These are phyloP conservation scores for Narthecium ossifragum DNA, from an alignment of 106 monocot species.

Conservation along the genomic window DNA sequence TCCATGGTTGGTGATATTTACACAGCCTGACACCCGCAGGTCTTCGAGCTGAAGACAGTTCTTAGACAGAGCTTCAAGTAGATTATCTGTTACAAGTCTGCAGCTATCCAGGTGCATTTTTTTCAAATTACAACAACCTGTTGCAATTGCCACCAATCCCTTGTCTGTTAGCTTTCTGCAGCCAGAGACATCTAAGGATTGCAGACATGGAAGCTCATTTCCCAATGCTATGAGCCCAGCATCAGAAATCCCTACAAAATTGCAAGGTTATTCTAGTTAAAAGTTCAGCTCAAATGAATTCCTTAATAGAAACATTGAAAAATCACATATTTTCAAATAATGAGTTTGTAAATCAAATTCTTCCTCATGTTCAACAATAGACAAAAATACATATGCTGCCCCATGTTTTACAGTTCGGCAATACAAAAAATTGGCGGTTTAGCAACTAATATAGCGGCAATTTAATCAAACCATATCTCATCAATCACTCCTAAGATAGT, in stretches of 20 bases:
- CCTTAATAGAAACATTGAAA: too few relatives aligned
- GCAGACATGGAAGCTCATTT: conserved; percentile 37
- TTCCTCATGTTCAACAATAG: too few relatives aligned
- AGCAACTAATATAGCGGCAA: too few relatives aligned
- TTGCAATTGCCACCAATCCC: conserved; percentile 47
- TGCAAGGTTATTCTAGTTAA: background rate
- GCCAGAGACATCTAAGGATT: conserved; percentile 61
- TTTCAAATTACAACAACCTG: conserved; percentile 48
- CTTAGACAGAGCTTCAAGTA: conserved; percentile 48
- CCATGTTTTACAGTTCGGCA: too few relatives aligned
- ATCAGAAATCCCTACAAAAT: conserved; percentile 64
- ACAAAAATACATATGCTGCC: too few relatives aligned
- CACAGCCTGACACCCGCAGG: conserved; percentile 53
- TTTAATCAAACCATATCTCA: too few relatives aligned
- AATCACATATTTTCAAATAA: too few relatives aligned
- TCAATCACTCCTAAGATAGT: too few relatives aligned
- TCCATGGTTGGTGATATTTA: conserved; percentile 63
- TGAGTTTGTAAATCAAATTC: too few relatives aligned
- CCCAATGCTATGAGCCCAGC: conserved; percentile 57
- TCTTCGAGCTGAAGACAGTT: conserved; percentile 59
- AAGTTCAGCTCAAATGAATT: too few relatives aligned
- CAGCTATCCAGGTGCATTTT: conserved; percentile 41
- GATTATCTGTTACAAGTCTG: conserved; percentile 51
- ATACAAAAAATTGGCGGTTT: too few relatives aligned
- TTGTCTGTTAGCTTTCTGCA: conserved; percentile 85